Base-by-base conservation (phyloP, 2,329 filamentous ascomycete species). In the Botryotinia narcissicola region DNA sequence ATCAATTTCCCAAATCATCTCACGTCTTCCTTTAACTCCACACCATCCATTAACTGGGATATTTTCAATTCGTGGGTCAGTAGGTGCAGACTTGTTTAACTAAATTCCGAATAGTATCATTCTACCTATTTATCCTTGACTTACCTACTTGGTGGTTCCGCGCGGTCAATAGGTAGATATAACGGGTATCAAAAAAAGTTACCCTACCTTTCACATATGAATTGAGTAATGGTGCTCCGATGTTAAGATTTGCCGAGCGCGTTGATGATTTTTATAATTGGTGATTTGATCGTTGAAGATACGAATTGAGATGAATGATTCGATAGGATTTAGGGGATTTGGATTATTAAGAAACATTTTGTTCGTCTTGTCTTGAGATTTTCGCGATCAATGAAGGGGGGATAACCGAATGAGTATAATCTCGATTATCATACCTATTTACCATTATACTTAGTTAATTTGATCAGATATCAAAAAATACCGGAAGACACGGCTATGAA, bases 171-270 rank as follows among this genome's bases (percentile, higher is more conserved):
- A n/a, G n/a, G n/a, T 54, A 54, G 51, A 61, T 25, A 12, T 5
- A 51, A 67, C 32, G 44, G 63, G 63, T 25, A 51, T 9, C 46
- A n/a, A 37, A 37, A 37, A 51, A 40, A 51, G 46, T n/a, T 37
- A 51, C 20, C 8, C 32, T 51, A 51, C 8, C 44, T 64, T 64
- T 64, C 20, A 29, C 10, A 64, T 64, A 46, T 59, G 66, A 37
- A 51, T 63, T 16, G 18, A 48, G 69, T 63, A 71, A 71, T 62
- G 3, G 10, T 71, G n/a, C 57, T 63, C 69, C 59, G 57, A 70
- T 25, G 54, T 63, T 32, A 63, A 37, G 44, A 62, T 51, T 71
- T 63, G 16, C 59, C 44, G 69, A 59, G 25, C 29, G 59, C 57
- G 32, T 61, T 46, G 32, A 62, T 32, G 35, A 54, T 46, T 8